These are phyloP conservation scores for Serendipita sp. DNA, from an alignment of 768 basidiomycete genomes.

Conservation along the genomic window DNA sequence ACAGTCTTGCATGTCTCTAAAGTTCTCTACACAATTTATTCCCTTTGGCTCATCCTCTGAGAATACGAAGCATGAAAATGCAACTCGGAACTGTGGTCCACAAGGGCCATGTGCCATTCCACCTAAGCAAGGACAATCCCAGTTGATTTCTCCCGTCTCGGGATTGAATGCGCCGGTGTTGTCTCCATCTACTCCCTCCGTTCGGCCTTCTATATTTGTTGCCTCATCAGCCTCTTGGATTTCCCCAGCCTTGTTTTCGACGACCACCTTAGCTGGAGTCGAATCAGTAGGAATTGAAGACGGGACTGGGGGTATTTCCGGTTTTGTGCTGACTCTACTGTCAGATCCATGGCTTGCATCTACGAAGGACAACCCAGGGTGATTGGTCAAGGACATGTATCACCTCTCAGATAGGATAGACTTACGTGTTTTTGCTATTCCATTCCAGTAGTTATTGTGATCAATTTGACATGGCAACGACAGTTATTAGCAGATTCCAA, in stretches of 20 bases:
- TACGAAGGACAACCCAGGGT: too few relatives aligned
- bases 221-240: not conserved
- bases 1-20: slow-evolving; percentile 94
- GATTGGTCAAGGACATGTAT: too few relatives aligned
- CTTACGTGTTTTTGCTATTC: too few relatives aligned
- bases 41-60: slow-evolving; percentile 95
- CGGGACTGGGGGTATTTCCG: too few relatives aligned
- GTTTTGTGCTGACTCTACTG: too few relatives aligned
- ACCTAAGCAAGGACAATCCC: slow-evolving; percentile 98
- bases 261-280: not conserved
- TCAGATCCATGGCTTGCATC: too few relatives aligned
- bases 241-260: not conserved
- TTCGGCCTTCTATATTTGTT: not conserved
- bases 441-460: too few relatives aligned
- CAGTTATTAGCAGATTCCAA: too few relatives aligned
- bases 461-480: too few relatives aligned
- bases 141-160: slow-evolving; percentile 97
- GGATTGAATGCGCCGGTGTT: slow-evolving; percentile 67
- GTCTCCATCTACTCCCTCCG: slow-evolving; percentile 3
- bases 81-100: slow-evolving; percentile 80
- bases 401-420: too few relatives aligned
- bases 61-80: slow-evolving; percentile 92
- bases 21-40: slow-evolving; percentile 93
- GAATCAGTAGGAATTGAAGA: not conserved
- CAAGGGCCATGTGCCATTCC: slow-evolving; percentile 98